Conservation (phyloP, 176 grass and related monocot species). For the Paspalum vaginatum region DNA sequence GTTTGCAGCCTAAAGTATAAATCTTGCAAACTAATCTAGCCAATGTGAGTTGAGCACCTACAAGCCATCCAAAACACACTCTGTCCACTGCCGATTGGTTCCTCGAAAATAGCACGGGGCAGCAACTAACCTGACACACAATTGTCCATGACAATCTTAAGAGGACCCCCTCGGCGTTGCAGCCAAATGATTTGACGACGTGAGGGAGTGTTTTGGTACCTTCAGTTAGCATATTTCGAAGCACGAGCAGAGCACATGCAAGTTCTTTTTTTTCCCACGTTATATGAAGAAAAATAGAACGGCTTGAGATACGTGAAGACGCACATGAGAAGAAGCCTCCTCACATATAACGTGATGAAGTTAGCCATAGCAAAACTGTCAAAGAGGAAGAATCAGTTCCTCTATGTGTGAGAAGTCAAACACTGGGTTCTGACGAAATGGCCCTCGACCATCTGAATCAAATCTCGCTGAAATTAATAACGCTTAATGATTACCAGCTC, state of each 20-base stretch:
- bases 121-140: background rate
- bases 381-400: background rate
- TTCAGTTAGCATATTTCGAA: conserved; percentile 23
- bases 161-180: background rate
- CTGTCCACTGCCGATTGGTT: background rate
- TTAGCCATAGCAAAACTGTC: background rate
- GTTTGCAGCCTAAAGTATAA: too few species aligned
- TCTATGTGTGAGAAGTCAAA: conserved; percentile 10
- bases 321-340: conserved; percentile 20
- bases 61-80: too few species aligned
- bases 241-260: conserved; percentile 19
- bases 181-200: conserved; percentile 35
- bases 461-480: conserved; percentile 25
- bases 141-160: background rate
- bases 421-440: conserved; percentile 34
- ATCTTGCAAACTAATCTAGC: too few species aligned
- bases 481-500: background rate
- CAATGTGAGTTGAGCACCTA: too few species aligned
- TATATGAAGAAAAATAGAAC: background rate
- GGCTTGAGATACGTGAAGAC: background rate
- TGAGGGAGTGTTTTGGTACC: background rate
- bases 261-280: background rate
- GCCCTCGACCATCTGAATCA: conserved; percentile 34
- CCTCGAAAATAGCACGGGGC: background rate
- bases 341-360: conserved; percentile 1